Conservation (phyloP, 1,139 yeast species). For the Sugiyamaella paludigena region DNA sequence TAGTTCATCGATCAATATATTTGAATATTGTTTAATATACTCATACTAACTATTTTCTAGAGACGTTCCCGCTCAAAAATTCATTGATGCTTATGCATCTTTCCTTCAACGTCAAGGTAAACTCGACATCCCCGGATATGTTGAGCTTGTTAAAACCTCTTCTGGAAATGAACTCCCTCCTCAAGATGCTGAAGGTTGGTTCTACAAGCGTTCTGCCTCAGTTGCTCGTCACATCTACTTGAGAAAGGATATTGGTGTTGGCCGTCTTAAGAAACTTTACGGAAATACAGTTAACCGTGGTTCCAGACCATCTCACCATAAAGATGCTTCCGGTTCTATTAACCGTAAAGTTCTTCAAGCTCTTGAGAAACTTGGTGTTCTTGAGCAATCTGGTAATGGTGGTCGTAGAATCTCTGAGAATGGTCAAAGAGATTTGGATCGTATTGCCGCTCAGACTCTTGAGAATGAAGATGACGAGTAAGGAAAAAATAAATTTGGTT, state of each 20-base stretch:
- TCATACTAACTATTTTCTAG: constrained; percentile 21
- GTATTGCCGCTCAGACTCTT: constrained; percentile 99
- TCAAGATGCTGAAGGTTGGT: constrained; percentile 99
- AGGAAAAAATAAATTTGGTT: constrained; percentile 17
- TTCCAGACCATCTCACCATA: constrained; percentile 97
- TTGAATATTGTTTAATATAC: too few relatives aligned
- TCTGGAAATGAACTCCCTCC: constrained; percentile 99
- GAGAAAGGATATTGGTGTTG: constrained; percentile 99
- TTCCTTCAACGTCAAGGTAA: constrained; percentile 99
- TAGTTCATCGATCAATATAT: too few relatives aligned
- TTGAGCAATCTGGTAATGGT: constrained; percentile 96
- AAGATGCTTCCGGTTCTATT: constrained; percentile 97
- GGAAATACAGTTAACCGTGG: constrained; percentile 99
- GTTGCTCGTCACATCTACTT: constrained; percentile 99
- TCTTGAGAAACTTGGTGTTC: constrained; percentile 96
- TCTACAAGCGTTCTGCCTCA: constrained; percentile 99
- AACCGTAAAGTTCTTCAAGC: constrained; percentile 99
- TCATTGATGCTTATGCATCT: constrained; percentile 99
- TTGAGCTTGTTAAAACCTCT: constrained; percentile 98
- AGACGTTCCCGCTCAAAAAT: constrained; percentile 99
- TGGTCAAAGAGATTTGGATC: constrained; percentile 99
- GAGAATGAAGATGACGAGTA: constrained; percentile 69
- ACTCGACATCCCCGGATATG: constrained; percentile 99
- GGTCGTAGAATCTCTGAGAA: constrained; percentile 99
- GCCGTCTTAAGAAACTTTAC: constrained; percentile 97